Conservation (phyloP, 192 early-diverging fungal genomes). For the Rhizoclosmatium globosum region DNA sequence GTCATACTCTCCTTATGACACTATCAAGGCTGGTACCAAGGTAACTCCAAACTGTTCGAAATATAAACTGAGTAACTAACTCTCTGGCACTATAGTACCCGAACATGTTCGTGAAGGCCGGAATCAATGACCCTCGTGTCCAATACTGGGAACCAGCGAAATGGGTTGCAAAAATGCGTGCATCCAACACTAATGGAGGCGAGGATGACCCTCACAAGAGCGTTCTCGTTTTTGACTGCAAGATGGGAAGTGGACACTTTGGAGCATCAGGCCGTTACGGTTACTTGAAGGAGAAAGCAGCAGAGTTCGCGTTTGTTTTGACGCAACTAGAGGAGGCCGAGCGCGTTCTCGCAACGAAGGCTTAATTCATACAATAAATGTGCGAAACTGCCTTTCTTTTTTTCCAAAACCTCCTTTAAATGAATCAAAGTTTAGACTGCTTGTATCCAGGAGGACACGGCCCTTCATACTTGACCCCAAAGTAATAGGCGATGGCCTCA, state of each 20-base stretch:
- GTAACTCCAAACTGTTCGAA: slow-evolving; percentile 10
- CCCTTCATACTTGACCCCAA: slow-evolving; percentile 40
- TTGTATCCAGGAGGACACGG: slow-evolving; percentile 32
- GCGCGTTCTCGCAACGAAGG: no score
- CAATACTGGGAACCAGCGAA: slow-evolving; percentile 89
- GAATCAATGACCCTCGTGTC: slow-evolving; percentile 88
- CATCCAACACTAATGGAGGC: slow-evolving; percentile 26
- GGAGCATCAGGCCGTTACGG: slow-evolving; percentile 57
- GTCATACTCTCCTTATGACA: slow-evolving; percentile 60
- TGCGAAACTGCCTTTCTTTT: no score
- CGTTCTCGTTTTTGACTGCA: slow-evolving; percentile 51
- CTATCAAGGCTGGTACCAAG: slow-evolving; percentile 36
- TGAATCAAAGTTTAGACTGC: no score
- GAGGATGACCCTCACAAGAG: slow-evolving; percentile 20
- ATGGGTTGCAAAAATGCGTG: slow-evolving; percentile 83
- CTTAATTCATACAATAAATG: no score
- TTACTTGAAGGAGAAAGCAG: slow-evolving; percentile 52
- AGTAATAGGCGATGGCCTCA: slow-evolving; percentile 48
- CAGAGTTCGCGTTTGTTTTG: slow-evolving; percentile 54
- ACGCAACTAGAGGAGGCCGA: slow-evolving; percentile 27
- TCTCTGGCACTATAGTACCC: slow-evolving; percentile 34
- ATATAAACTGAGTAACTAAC: background rate
- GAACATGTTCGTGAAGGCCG: slow-evolving; percentile 67
- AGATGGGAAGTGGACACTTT: slow-evolving; percentile 60
- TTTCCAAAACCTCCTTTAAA: no score